These are phyloP conservation scores for Boletus patriciae DNA, from an alignment of 768 basidiomycete species.

Conservation along the genomic window DNA sequence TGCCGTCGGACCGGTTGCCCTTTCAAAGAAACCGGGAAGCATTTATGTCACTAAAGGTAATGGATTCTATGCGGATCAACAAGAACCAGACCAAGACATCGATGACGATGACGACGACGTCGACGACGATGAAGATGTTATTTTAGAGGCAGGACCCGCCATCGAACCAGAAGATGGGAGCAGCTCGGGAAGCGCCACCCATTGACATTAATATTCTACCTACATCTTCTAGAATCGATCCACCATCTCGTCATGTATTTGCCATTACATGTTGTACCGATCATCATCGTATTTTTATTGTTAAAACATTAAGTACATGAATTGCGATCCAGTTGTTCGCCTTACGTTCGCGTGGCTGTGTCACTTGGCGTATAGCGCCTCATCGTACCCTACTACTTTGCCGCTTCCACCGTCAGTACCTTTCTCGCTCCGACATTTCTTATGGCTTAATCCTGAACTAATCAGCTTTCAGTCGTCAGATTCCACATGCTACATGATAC, in stretches of 20 bases:
- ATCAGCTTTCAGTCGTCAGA: neutral
- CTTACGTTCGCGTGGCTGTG: slow-evolving; percentile 6
- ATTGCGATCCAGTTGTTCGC: neutral
- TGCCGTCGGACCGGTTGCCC: slow-evolving; percentile 53
- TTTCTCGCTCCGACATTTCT: neutral
- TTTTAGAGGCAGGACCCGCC: slow-evolving; percentile 75
- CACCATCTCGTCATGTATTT: slow-evolving; percentile 20
- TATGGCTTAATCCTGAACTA: neutral
- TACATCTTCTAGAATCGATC: slow-evolving; percentile 7
- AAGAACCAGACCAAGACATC: slow-evolving; percentile 58
- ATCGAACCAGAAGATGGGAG: slow-evolving; percentile 32
- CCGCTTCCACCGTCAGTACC: slow-evolving; percentile 4
- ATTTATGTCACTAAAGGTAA: slow-evolving; percentile 41
- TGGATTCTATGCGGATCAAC: slow-evolving; percentile 40
- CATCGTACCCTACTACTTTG: neutral
- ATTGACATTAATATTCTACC: slow-evolving; percentile 20
- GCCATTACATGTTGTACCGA: slow-evolving; percentile 12
- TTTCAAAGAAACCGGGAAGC: slow-evolving; percentile 39
- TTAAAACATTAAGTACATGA: neutral
- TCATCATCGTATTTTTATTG: slow-evolving; percentile 1
- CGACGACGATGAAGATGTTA: slow-evolving; percentile 66
- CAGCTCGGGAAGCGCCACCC: slow-evolving; percentile 25
- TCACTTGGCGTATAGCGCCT: neutral
- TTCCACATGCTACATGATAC: slow-evolving; percentile 34
- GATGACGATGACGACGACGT: slow-evolving; percentile 67